Evolutionary conservation across 352 stramenopile genomes (phyloP), one percentile per base, ranked within the genome.

Genomic region (Phytophthora boehmeriae): DNA sequence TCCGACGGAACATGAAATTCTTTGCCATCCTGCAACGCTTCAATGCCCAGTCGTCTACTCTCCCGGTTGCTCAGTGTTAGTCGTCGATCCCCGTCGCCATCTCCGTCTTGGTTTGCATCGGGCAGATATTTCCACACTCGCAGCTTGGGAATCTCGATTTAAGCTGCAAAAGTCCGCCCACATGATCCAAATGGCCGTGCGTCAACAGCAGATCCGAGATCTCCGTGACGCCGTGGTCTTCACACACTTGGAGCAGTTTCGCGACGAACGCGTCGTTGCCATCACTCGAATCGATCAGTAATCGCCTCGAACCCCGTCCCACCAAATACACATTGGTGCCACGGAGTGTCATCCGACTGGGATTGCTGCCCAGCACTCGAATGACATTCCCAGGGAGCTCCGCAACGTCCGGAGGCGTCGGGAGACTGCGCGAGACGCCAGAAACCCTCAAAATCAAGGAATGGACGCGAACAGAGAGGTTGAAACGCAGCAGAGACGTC

Each of bases 261-360:
- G 46, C 16, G 8, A 88, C 59, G 64, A 90, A 94, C 2, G 14
- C 39, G 4, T 22, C 38, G 58, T 93, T 93, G 28, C 89, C 89
- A 57, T 96, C 87, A 58, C 88, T 89, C 0, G 75, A 67, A 59
- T 97, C 89, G 20, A 97, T 75, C 30, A 97, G 65, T n/a, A 94
- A 59, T 30, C 89, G 78, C 44, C 50, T 65, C 2, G 58, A 32
- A 0, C 86, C 87, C 2, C 61, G 66, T n/a, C 92, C 91, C 8
- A 97, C 61, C 5, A 98, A 42, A 59, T 97, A 98, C 45, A 88
- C 94, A 67, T 97, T 97, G 8, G 90, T 97, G 30, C 92, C 93
- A 20, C 79, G 69, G 5, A 98, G 67, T 23, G 92, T 98, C 76
- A 97, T 92, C 25, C 84, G 71, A 32, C 90, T 91, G 17, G 90